Percentiles rank a stretch among this genome's conserved stretches.
Evolutionary conservation across 148 eudicot genomes (phyloP).

Genomic region (Tetragonia tetragonoides): DNA sequence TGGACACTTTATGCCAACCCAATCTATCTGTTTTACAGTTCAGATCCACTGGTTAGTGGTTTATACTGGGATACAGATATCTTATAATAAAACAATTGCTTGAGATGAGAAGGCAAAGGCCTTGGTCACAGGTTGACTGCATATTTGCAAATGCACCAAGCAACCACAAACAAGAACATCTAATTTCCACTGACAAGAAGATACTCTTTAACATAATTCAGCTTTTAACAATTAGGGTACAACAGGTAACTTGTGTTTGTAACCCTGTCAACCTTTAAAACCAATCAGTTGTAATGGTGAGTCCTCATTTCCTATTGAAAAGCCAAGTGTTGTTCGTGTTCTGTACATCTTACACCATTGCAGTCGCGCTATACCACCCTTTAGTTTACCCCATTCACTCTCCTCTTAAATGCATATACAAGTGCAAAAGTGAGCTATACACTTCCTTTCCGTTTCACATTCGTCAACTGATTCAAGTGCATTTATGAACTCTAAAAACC

Average conservation of each 20-base stretch:
- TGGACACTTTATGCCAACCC: conserved; percentile 38
- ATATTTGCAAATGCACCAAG: neutral
- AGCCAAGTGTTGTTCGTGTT: neutral
- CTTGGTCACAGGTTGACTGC: neutral
- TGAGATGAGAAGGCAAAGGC: neutral
- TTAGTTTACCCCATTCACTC: neutral
- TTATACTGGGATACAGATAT: neutral
- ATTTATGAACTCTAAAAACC: neutral
- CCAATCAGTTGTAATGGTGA: neutral
- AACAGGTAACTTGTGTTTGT: neutral
- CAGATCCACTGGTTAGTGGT: conserved; percentile 3
- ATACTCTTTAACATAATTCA: neutral
- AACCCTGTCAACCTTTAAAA: neutral
- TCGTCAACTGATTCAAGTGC: neutral
- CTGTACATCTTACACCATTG: neutral
- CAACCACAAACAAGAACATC: neutral
- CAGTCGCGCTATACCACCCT: neutral
- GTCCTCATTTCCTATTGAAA: neutral
- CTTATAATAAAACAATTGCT: neutral
- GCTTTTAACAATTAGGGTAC: neutral
- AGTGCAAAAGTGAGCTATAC: neutral
- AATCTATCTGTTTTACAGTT: conserved; percentile 31
- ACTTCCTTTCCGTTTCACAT: neutral
- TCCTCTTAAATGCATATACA: neutral
- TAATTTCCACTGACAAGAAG: too few species aligned